Conservation (phyloP, 1,139 yeast species). For the Hanseniaspora sp. region DNA sequence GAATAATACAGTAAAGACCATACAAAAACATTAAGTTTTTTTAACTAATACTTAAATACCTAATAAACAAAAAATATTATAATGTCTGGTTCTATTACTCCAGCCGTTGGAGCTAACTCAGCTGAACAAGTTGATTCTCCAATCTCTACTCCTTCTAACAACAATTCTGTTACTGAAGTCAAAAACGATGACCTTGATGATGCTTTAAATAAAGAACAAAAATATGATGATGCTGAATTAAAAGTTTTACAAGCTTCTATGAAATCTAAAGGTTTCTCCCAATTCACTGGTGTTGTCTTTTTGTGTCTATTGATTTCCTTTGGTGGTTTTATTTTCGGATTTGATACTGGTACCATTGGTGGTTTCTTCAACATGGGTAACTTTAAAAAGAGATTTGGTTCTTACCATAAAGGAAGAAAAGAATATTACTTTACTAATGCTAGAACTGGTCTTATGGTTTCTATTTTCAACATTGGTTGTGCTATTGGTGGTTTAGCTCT, state of each 20-base stretch:
- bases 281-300: conserved; percentile 30
- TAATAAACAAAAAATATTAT: background rate
- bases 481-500: conserved; percentile 52
- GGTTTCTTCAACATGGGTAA: conserved; percentile 65
- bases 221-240: conserved; percentile 12
- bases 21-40: background rate
- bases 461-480: conserved; percentile 60
- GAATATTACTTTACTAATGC: conserved; percentile 37
- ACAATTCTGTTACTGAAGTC: conserved; percentile 6
- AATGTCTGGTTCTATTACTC: conserved; percentile 16
- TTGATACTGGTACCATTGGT: conserved; percentile 61
- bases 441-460: conserved; percentile 51
- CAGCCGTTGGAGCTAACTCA: conserved; percentile 7
- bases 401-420: conserved; percentile 39
- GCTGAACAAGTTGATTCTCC: conserved; percentile 4
- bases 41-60: background rate
- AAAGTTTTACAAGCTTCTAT: conserved; percentile 11
- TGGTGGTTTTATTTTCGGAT: conserved; percentile 40
- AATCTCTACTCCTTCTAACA: conserved; percentile 14
- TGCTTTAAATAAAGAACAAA: conserved; percentile 5
- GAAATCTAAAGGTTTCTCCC: conserved; percentile 7
- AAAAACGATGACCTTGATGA: conserved; percentile 12
- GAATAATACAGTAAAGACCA: background rate
- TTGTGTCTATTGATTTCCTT: conserved; percentile 22
- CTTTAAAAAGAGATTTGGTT: conserved; percentile 44